phyloP scores from a whole-genome alignment of 2,329 filamentous ascomycete species.

The Paraphoma chrysanthemicola region DNA sequence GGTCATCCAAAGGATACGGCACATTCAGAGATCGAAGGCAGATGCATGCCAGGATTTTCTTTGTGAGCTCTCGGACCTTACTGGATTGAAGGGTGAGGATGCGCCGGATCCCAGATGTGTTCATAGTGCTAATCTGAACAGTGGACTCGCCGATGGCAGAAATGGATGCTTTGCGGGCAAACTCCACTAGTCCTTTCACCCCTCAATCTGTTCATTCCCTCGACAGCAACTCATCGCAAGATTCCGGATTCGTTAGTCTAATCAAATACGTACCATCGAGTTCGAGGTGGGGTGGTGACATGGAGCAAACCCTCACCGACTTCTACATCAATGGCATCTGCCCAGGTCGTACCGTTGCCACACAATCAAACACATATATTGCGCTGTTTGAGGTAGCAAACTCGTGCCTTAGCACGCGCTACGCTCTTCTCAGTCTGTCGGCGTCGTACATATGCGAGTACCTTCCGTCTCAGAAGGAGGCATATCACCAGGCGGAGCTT shows the following conservation, averaged over 20 bases:
- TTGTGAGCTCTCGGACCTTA: conserved; percentile 40
- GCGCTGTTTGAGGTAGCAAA: conserved; percentile 31
- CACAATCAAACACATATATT: conserved; percentile 35
- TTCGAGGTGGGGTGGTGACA: conserved; percentile 25
- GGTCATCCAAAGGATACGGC: conserved; percentile 40
- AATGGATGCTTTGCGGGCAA: conserved; percentile 28
- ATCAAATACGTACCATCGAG: conserved; percentile 37
- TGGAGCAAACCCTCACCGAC: conserved; percentile 38
- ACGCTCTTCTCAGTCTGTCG: conserved; percentile 39
- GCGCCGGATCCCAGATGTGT: not conserved
- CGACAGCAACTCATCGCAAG: conserved; percentile 33
- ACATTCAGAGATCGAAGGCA: conserved; percentile 42
- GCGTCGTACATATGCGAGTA: conserved; percentile 43
- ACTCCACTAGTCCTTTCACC: conserved; percentile 35
- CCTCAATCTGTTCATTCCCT: conserved; percentile 31
- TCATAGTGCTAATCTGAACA: conserved; percentile 18
- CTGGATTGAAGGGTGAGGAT: conserved; percentile 35
- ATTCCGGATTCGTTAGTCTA: conserved; percentile 30
- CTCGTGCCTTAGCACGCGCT: conserved; percentile 37
- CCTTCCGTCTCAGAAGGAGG: conserved; percentile 33
- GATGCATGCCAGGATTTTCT: conserved; percentile 45
- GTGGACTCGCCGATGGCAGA: conserved; percentile 36
- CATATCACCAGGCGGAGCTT: conserved; percentile 39
- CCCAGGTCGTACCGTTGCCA: conserved; percentile 36
- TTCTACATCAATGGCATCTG: conserved; percentile 43